phyloP scores from a whole-genome alignment of 257 asterid genomes.

The Solanum microdontum region DNA sequence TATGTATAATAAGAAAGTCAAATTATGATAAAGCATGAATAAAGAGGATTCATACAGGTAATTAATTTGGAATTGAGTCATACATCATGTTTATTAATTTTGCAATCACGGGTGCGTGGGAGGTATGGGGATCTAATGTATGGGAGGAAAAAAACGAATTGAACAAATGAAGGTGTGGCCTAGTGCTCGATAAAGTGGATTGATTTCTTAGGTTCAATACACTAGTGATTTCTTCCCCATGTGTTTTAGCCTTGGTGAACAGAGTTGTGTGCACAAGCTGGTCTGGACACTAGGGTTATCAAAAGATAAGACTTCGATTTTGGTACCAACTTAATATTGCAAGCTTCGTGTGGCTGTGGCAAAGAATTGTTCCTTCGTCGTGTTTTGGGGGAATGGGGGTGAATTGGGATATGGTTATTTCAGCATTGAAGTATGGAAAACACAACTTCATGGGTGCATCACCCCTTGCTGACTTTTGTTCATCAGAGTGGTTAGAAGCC shows the following conservation, averaged over 20 bases:
- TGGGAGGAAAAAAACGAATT: neutral
- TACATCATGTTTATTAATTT: neutral
- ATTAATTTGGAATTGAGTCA: neutral
- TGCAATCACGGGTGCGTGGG: too few species aligned
- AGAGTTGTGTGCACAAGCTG: neutral
- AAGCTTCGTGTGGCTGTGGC: neutral
- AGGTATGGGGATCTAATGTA: neutral
- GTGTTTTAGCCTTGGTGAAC: neutral
- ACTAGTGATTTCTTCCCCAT: neutral
- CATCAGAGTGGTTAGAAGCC: neutral
- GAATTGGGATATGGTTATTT: neutral
- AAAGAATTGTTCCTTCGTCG: neutral
- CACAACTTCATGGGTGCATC: neutral
- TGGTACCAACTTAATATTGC: neutral
- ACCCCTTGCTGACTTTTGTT: neutral
- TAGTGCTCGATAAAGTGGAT: neutral
- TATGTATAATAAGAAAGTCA: neutral
- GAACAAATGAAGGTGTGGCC: neutral
- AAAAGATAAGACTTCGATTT: neutral
- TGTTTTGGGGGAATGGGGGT: neutral
- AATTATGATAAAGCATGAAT: neutral
- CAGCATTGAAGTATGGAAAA: neutral
- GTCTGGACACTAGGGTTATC: neutral
- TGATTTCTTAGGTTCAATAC: neutral
- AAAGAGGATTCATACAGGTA: neutral